Evolutionary conservation across 2,329 filamentous ascomycete species (phyloP).

Genomic region (Niveomyces coronatus): DNA sequence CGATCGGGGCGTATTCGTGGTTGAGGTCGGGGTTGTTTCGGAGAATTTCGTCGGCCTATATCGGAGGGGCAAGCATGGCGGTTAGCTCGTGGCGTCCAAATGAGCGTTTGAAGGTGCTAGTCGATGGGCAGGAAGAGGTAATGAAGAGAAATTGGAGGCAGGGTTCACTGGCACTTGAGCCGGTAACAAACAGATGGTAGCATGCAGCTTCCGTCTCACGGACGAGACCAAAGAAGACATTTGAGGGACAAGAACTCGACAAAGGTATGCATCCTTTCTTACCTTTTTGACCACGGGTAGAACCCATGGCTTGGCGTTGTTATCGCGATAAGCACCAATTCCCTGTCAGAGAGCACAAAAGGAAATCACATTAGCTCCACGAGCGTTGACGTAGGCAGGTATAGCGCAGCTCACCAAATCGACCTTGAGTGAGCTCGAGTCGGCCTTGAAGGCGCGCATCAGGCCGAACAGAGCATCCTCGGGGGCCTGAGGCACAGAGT

Average conservation of each 20-base stretch:
- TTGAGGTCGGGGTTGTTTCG: constrained; percentile 83
- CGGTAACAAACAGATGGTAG: no score
- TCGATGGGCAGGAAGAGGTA: not conserved
- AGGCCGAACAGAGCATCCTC: constrained; percentile 93
- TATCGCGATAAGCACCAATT: constrained; percentile 88
- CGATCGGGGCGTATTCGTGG: constrained; percentile 97
- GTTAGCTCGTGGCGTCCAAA: constrained; percentile 16
- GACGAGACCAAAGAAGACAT: not conserved
- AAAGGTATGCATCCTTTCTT: no score
- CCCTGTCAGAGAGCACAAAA: constrained; percentile 30
- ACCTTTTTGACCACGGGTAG: constrained; percentile 95
- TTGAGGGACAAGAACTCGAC: no score
- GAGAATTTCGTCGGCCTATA: constrained; percentile 80
- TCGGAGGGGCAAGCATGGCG: constrained; percentile 13
- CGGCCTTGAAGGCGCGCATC: constrained; percentile 77
- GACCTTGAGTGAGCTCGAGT: constrained; percentile 70
- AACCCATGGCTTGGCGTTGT: constrained; percentile 95
- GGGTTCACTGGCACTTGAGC: not conserved
- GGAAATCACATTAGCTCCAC: not conserved
- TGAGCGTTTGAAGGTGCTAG: not conserved
- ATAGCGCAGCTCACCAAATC: constrained; percentile 86
- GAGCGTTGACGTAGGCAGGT: no score
- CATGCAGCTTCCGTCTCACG: no score
- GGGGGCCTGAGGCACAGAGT: constrained; percentile 76
- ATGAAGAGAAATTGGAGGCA: no score